Evolutionary conservation across 768 basidiomycete genomes (phyloP).

Genomic region (Strobilomyces confusus): DNA sequence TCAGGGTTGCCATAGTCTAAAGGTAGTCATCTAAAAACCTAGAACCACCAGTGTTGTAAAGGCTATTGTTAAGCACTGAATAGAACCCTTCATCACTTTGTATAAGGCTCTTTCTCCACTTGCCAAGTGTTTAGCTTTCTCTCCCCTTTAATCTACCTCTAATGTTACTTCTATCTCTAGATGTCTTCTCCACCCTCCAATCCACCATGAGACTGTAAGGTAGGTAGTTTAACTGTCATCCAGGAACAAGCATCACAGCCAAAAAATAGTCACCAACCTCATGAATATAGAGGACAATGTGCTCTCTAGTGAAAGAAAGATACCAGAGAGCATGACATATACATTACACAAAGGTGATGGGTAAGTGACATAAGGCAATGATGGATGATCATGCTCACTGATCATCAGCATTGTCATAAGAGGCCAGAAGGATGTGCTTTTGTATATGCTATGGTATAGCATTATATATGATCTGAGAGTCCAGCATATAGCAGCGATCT

Average conservation of each 20-base stretch:
- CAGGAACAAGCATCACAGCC: background rate
- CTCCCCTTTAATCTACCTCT: no score
- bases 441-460: no score
- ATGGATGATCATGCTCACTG: background rate
- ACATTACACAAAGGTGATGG: background rate
- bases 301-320: background rate
- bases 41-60: no score
- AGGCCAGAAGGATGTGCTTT: background rate
- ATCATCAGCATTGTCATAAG: background rate
- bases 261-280: background rate
- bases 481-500: background rate
- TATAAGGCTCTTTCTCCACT: no score
- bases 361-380: background rate
- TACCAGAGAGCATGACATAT: background rate
- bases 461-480: background rate
- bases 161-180: background rate
- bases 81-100: no score
- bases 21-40: no score
- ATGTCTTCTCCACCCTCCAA: background rate
- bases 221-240: background rate
- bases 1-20: no score
- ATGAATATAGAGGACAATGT: background rate
- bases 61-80: no score
- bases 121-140: no score
- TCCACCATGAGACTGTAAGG: background rate